Evolutionary conservation across 805 yeast genomes (phyloP), one percentile per base, ranked within the genome.

Genomic region (Pichia paraexigua): DNA sequence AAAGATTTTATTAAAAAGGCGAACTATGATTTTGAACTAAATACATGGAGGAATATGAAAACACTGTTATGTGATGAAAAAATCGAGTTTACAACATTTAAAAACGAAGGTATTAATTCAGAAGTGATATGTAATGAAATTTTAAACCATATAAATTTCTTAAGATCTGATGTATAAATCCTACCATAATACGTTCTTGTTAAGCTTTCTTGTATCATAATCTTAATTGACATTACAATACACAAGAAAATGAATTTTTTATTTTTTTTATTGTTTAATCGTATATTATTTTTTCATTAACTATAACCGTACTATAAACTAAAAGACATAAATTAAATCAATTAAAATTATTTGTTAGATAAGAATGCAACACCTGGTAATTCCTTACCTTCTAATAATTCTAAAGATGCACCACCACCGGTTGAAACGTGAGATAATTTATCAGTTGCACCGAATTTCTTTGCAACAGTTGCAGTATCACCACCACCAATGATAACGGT

Each of bases 401-500:
- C 99, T 71, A 94, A 82, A 58, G 98, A 92, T 62, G 99, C 99
- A 81, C 99, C 99, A 77, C 99, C 99, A 77, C 99, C 99, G 58
- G 99, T 94, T 62, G 98, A 92, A 62, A 94, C 97, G 75, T 94
- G 99, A 49, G 97, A 89, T 67, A 94, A 82, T 80, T 94, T 88
- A 71, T 88, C 96, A 64, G 88, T 91, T 60, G 85, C 97, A 71
- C 97, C 97, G 76, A 77, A 94, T 80, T 94, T 94, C 89, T 92
- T 92, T 68, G 97, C 97, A 62, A 91, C 94, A 61, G 99, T 94
- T 63, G 99, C 99, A 65, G 99, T 94, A 76, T 94, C 99, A 82
- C 99, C 99, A 78, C 94, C 94, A 76, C 99, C 99, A 66, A 94
- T 87, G 75, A 92, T 95, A 59, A 92, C 96, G 58, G 96, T 87